A percentile compares a stretch with the other conserved stretches of the same genome.
These are phyloP conservation scores for Lophiostoma macrostomum DNA, from an alignment of 495 filamentous ascomycete genomes.

Conservation along the genomic window DNA sequence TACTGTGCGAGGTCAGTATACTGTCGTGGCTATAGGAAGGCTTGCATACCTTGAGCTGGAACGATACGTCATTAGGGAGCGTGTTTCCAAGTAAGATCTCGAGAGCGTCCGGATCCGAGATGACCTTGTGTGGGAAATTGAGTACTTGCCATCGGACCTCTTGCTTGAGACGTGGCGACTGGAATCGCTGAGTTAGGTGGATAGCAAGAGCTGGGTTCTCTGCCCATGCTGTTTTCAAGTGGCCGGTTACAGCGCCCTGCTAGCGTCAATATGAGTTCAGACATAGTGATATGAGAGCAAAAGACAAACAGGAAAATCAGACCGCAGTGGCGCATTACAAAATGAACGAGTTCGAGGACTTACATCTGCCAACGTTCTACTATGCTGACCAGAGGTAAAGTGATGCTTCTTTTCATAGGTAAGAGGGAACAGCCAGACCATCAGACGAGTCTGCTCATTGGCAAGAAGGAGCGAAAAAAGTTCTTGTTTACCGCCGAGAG, in stretches of 20 bases:
- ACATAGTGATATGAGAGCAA: no score
- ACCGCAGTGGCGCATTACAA: no score
- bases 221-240: slow-evolving; percentile 78
- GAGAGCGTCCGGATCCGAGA: slow-evolving; percentile 74
- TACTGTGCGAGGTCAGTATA: slow-evolving; percentile 59
- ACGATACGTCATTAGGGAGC: slow-evolving; percentile 73
- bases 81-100: slow-evolving; percentile 73
- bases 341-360: no score
- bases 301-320: no score
- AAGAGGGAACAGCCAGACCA: slow-evolving; percentile 86
- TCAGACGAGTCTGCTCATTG: slow-evolving; percentile 78
- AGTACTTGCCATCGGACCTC: slow-evolving; percentile 78
- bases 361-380: slow-evolving; percentile 54
- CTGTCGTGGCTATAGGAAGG: background rate
- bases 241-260: slow-evolving; percentile 53
- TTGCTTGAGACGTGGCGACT: slow-evolving; percentile 63
- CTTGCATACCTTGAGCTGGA: slow-evolving; percentile 71
- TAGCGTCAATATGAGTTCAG: no score
- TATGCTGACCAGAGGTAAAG: slow-evolving; percentile 44
- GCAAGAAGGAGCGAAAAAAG: slow-evolving; percentile 74
- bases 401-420: slow-evolving; percentile 62
- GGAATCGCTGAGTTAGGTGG: slow-evolving; percentile 75
- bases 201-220: slow-evolving; percentile 80
- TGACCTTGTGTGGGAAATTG: slow-evolving; percentile 75
- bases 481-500: slow-evolving; percentile 73